These are phyloP conservation scores for Strigomonas oncopelti DNA, from an alignment of 208 protist genomes.

Conservation along the genomic window DNA sequence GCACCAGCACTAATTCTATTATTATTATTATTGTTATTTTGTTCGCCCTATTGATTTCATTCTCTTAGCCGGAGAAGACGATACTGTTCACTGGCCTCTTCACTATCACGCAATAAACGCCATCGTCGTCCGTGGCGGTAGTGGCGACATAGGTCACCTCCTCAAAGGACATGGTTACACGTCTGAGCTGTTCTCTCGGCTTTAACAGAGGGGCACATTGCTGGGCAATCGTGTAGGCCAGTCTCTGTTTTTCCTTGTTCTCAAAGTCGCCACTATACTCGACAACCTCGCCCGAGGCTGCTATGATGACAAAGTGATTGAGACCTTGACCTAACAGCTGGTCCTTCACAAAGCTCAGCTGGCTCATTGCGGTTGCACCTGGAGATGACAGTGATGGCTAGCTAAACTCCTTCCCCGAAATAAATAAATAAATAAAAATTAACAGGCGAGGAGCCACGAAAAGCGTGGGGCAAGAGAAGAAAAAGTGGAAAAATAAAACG, in stretches of 20 bases:
- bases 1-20: neutral
- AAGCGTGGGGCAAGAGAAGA: neutral
- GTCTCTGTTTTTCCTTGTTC: conserved; percentile 50
- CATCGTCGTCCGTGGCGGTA: conserved; percentile 32
- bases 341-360: conserved; percentile 73
- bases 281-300: conserved; percentile 55
- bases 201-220: conserved; percentile 50
- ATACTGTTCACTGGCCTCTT: neutral
- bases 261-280: conserved; percentile 80
- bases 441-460: neutral
- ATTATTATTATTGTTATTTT: no score
- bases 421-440: conserved; percentile 19
- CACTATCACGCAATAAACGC: conserved; percentile 11
- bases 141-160: conserved; percentile 79
- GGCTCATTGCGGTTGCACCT: conserved; percentile 19
- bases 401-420: no score
- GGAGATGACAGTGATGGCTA: no score
- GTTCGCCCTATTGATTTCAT: no score
- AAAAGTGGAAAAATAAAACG: neutral
- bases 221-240: conserved; percentile 74
- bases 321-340: conserved; percentile 77
- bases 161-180: conserved; percentile 74
- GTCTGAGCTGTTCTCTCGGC: conserved; percentile 54
- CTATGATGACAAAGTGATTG: conserved; percentile 82
- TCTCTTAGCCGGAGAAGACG: neutral